Conservation (phyloP, 768 basidiomycete genomes). For the Russula griseocarnosa region DNA sequence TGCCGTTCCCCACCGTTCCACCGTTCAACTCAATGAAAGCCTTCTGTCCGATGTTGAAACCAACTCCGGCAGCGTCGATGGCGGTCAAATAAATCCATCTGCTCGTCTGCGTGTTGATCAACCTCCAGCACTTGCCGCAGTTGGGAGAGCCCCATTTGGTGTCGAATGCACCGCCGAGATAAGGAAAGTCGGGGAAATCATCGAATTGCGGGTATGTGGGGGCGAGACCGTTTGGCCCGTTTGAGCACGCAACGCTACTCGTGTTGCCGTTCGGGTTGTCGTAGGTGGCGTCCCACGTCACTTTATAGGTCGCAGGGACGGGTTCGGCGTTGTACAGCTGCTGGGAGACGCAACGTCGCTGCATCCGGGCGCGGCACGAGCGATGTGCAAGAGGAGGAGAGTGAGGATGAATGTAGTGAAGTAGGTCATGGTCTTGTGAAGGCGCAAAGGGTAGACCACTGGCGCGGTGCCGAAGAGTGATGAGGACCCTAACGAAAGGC, state of each 20-base stretch:
- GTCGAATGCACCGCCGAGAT: conserved; percentile 53
- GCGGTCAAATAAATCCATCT: conserved; percentile 47
- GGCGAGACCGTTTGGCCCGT: conserved; percentile 42
- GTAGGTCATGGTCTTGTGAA: conserved; percentile 4
- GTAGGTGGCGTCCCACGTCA: conserved; percentile 34
- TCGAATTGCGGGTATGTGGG: conserved; percentile 46
- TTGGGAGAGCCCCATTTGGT: conserved; percentile 48
- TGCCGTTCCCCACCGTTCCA: neutral
- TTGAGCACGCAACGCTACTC: conserved; percentile 45
- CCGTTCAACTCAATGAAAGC: conserved; percentile 35
- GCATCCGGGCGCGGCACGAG: neutral
- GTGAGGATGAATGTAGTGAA: neutral
- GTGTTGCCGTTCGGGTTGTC: conserved; percentile 44
- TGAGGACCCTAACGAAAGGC: neutral
- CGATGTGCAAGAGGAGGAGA: conserved; percentile 1
- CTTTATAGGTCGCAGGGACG: too few relatives aligned
- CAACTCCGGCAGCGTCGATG: conserved; percentile 45
- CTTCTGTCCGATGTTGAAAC: conserved; percentile 38
- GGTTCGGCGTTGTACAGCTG: neutral
- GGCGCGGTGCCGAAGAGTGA: neutral
- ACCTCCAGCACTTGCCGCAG: conserved; percentile 59
- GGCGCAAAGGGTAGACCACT: neutral
- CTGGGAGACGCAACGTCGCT: neutral
- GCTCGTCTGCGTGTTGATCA: conserved; percentile 43
- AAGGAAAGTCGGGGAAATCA: conserved; percentile 53